Evolutionary conservation across 2,329 filamentous ascomycete genomes (phyloP).

Genomic region (Xylaria sp.): DNA sequence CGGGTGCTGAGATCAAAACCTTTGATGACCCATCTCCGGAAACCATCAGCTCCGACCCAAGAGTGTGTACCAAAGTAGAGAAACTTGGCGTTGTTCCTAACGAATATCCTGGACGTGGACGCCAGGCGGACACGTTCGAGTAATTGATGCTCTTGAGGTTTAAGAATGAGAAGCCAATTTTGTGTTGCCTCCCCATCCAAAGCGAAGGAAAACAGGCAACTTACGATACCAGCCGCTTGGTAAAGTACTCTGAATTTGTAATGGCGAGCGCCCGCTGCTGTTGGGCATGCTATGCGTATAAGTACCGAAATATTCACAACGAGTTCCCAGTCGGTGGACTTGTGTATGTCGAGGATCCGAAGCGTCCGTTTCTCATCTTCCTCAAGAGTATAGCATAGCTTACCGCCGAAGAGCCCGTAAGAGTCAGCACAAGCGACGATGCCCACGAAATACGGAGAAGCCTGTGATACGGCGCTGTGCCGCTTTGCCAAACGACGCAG

Average conservation of each 20-base stretch:
- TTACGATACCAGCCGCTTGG: conserved; percentile 61
- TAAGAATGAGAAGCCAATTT: conserved; percentile 61
- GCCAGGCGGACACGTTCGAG: conserved; percentile 49
- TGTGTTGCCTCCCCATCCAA: conserved; percentile 39
- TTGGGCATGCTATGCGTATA: conserved; percentile 45
- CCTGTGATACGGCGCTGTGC: conserved; percentile 63
- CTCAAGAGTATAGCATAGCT: conserved; percentile 66
- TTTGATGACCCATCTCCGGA: conserved; percentile 66
- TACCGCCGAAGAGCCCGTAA: conserved; percentile 67
- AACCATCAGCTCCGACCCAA: conserved; percentile 56
- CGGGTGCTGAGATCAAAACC: conserved; percentile 54
- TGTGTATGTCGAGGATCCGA: conserved; percentile 63
- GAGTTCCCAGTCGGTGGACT: conserved; percentile 54
- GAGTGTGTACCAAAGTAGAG: conserved; percentile 72
- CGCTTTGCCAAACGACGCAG: conserved; percentile 67
- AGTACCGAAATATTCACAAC: conserved; percentile 59
- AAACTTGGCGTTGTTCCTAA: conserved; percentile 65
- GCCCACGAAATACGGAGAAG: conserved; percentile 65
- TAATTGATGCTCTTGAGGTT: conserved; percentile 47
- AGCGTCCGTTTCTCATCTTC: conserved; percentile 49
- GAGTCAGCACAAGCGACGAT: conserved; percentile 64
- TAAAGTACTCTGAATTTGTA: conserved; percentile 62
- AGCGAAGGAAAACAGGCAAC: conserved; percentile 59
- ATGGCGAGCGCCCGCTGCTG: conserved; percentile 42
- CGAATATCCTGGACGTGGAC: conserved; percentile 65